Base-by-base conservation (phyloP, 1,139 yeast species). In the Magnusiomyces suaveolens region DNA sequence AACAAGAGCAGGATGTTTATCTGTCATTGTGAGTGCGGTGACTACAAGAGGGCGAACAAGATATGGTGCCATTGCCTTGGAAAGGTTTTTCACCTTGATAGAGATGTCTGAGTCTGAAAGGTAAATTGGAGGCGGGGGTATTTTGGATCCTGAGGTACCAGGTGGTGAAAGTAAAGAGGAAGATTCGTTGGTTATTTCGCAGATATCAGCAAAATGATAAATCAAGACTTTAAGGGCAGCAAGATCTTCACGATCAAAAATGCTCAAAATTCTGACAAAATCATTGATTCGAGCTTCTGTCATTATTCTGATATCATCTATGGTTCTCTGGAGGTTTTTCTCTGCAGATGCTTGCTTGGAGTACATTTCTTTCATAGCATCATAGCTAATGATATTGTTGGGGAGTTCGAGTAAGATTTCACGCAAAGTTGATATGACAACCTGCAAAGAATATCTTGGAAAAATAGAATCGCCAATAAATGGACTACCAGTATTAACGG, bases 401-500 rank as follows among this genome's bases (percentile, higher is more conserved):
- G 96, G 96, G 52, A 89, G 74, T 66, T 89, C 96, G 66, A 87
- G 72, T 33, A 89, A 73, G 66, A 83, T 87, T 51, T 87, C 74
- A 62, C 85, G 84, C 58, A 89, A 73, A 0, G 82, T 79, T 57
- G 84, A 81, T 1, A 89, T 80, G 18, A 87, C 78, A 0, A 82
- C 77, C 46, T 79, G 72, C 1, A 86, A 80, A n/a, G 73, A 68
- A n/a, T 26, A 53, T 67, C 69, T 20, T 10, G 41, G 20, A 4
- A 56, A 51, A 62, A 64, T 1, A 67, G 60, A 2, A 10, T 36
- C 23, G 39, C 66, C 60, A 21, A 65, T 63, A 51, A 77, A 66
- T 18, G 74, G 65, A 52, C 72, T 69, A 3, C 74, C 72, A n/a
- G 72, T 75, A 56, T 86, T 85, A 56, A 87, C 70, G 58, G 76